phyloP scores from a whole-genome alignment of 805 yeast genomes.

The Myxozyma monticola region DNA sequence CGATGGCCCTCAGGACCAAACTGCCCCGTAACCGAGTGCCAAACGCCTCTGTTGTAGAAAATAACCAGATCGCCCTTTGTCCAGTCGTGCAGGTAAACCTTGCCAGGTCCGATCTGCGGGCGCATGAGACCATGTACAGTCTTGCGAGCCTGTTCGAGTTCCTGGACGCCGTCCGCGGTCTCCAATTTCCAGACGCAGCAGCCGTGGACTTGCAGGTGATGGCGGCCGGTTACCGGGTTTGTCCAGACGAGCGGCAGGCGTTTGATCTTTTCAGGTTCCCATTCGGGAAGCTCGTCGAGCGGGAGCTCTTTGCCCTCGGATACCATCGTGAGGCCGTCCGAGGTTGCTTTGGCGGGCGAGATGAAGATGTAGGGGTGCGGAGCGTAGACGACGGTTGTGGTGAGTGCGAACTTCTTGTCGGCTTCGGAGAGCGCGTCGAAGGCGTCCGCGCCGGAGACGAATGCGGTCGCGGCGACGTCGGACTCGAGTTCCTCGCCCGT shows the following conservation, averaged over 20 bases:
- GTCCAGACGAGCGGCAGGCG: conserved; percentile 88
- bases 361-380: conserved; percentile 91
- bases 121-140: conserved; percentile 75
- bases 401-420: conserved; percentile 71
- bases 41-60: conserved; percentile 84
- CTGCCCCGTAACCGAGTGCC: conserved; percentile 92
- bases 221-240: conserved; percentile 79
- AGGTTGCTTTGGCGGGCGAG: conserved; percentile 75
- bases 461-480: conserved; percentile 86
- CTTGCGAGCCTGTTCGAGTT: conserved; percentile 70
- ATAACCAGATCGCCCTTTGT: conserved; percentile 78
- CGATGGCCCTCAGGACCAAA: conserved; percentile 75
- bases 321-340: conserved; percentile 84
- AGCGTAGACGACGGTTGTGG: conserved; percentile 82
- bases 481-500: conserved; percentile 63
- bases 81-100: conserved; percentile 83
- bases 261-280: conserved; percentile 80
- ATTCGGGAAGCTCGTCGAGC: conserved; percentile 69
- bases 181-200: conserved; percentile 74
- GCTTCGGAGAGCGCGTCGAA: conserved; percentile 64
- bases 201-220: conserved; percentile 84
- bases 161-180: conserved; percentile 57
- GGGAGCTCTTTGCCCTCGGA: conserved; percentile 72
- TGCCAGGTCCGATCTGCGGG: conserved; percentile 74
- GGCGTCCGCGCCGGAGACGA: conserved; percentile 80